A percentile compares a stretch with the other conserved stretches of the same genome.
Conservation (phyloP, 148 eudicot genomes). For the Drosera capensis region DNA sequence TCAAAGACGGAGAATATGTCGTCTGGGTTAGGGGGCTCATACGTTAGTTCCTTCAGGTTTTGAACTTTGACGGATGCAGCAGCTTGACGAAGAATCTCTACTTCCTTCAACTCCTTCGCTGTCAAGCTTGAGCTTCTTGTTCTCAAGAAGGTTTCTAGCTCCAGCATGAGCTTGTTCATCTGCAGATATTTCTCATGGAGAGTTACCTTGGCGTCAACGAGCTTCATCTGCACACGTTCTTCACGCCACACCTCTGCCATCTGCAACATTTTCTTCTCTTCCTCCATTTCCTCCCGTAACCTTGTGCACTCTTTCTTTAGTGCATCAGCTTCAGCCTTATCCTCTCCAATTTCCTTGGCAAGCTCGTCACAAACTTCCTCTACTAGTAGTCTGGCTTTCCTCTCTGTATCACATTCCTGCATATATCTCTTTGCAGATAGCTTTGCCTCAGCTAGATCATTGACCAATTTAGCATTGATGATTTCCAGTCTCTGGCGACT, state of each 20-base stretch:
- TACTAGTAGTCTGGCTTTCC: constrained; percentile 50
- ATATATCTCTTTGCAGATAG: constrained; percentile 43
- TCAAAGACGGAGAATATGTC: constrained; percentile 65
- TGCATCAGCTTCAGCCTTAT: constrained; percentile 18
- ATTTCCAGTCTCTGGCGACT: constrained; percentile 62
- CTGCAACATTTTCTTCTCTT: constrained; percentile 52
- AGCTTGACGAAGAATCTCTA: constrained; percentile 34
- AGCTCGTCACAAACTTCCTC: constrained; percentile 42
- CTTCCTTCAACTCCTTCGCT: constrained; percentile 31
- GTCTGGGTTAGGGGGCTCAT: constrained; percentile 66
- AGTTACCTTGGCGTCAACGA: constrained; percentile 37
- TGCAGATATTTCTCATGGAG: constrained; percentile 31
- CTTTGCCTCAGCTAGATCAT: constrained; percentile 54
- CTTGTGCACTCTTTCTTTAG: constrained; percentile 8
- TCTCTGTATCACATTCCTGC: constrained; percentile 73
- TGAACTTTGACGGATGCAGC: constrained; percentile 38
- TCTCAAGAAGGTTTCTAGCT: constrained; percentile 4
- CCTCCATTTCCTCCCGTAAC: constrained; percentile 29
- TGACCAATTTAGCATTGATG: constrained; percentile 67
- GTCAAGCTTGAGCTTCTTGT: constrained; percentile 25
- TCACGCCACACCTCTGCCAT: constrained; percentile 56
- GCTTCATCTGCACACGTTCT: constrained; percentile 65
- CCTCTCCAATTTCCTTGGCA: constrained; percentile 27
- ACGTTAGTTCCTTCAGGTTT: constrained; percentile 51
- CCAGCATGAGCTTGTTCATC: constrained; percentile 5